Evolutionary conservation across 1,139 yeast genomes (phyloP).

Genomic region (Blastobotrys illinoisensis): DNA sequence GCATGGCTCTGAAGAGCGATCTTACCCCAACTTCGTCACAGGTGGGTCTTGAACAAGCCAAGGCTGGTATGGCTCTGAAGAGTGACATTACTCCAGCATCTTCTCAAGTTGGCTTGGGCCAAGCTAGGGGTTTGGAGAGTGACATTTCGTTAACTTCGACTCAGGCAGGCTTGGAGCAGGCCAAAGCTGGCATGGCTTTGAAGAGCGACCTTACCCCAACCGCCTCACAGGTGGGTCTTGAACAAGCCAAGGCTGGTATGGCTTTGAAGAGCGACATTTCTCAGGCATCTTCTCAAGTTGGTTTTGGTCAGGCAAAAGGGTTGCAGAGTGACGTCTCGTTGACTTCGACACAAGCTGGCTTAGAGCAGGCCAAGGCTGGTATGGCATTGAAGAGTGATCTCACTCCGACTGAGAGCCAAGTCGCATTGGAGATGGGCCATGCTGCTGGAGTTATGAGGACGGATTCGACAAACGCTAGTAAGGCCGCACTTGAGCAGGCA

Average conservation of each 20-base stretch:
- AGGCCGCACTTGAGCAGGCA: not conserved
- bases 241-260: constrained; percentile 1
- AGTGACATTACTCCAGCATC: not conserved
- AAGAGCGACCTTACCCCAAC: too few relatives aligned
- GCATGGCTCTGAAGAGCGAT: too few relatives aligned
- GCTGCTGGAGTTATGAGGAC: constrained; percentile 1
- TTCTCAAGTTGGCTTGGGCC: not conserved
- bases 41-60: too few relatives aligned
- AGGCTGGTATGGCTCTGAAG: not conserved
- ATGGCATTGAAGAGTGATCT: not conserved
- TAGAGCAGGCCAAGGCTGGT: not conserved
- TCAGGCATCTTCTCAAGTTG: not conserved
- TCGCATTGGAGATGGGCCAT: not conserved
- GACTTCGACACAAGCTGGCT: too few relatives aligned
- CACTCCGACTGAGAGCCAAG: not conserved
- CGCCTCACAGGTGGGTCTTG: too few relatives aligned
- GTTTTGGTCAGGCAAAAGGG: too few relatives aligned
- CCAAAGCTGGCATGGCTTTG: too few relatives aligned
- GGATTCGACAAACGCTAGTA: not conserved
- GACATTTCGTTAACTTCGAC: too few relatives aligned
- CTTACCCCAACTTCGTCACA: too few relatives aligned
- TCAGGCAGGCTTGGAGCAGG: too few relatives aligned
- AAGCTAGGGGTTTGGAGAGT: too few relatives aligned
- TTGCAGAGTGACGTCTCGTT: too few relatives aligned
- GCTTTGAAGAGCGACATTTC: not conserved